Base-by-base conservation (phyloP, 495 filamentous ascomycete species). In the Lichenothelia convexa region DNA sequence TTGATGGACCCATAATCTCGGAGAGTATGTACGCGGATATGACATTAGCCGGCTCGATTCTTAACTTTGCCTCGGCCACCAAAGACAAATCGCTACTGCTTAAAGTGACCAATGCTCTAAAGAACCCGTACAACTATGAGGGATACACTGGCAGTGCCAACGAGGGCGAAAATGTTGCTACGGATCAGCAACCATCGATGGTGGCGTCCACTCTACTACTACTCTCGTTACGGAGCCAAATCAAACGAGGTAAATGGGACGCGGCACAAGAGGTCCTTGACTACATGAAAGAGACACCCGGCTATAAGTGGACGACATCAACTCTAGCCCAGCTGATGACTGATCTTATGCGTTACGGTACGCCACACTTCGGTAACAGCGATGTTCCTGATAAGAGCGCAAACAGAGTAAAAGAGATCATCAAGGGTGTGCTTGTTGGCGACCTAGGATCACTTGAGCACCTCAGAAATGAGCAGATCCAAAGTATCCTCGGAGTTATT, bases 1-100 rank as follows among this genome's bases (percentile, higher is more conserved):
- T 70, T 2, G 72, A 77, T 46, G 72, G 70, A 4, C 69, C 69
- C 18, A 18, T 66, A 0, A 67, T 78, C n/a, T 50, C 59, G 29
- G 37, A 41, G 4, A 42, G 40, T 18, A 39, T 59, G 21, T 78
- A 76, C 44, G 43, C 48, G 1, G 46, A 68, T 31, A 61, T 60
- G 13, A 48, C 43, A 19, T 38, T 78, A 18, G 60, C 67, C 3
- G 63, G 70, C n/a, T 58, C 70, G 1, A 57, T 78, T 18, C 45
- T 77, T 12, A 62, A 68, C 6, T 75, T 71, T 44, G 73, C 70
- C 4, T 53, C 60, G 18, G 63, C 67, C 15, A 62, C 67, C 3
- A 49, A 57, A 26, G 64, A 77, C 40, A 39, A 40, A 5, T 38
- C 49, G 0, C 55, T 78, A 16, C 48, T 65, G n/a, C 39, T 61